Evolutionary conservation across 306 rosid genomes (phyloP), one percentile per base, ranked within the genome.

Genomic region (Erythrophleum fordii): DNA sequence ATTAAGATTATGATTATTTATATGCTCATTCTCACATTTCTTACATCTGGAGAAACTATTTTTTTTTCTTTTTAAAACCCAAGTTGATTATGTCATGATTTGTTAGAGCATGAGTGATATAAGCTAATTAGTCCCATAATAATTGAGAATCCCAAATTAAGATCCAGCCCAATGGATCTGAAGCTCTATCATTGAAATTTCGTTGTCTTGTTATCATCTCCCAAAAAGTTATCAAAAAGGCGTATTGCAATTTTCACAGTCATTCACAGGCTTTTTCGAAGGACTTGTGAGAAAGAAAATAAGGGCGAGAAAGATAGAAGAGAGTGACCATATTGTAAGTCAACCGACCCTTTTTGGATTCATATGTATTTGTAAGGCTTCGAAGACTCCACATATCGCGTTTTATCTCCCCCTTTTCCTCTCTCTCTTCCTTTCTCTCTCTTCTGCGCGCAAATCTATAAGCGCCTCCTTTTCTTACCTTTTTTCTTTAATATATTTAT

Each of bases 311-410:
- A 68, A 14, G 45, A n/a, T 6, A 58, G 59, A 69, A 28, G 42
- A 39, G 59, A 80, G 76, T 25, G 34, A 58, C 18, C 35, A 58
- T 25, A 8, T 76, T 25, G 81, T n/a, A 5, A 95, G 99, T 95
- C 99, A 95, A 95, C 99, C 92, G 11, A 44, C 60, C 89, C 92
- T 85, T 88, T 95, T 93, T 93, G 99, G 94, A 85, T 83, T 53
- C 73, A 23, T 78, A 76, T 89, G 89, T 75, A 83, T 89, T 90
- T 91, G 96, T 91, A 91, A 89, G 99, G 99, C 90, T 93, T 93
- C 91, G 85, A 82, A 74, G 81, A 85, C 62, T 95, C 99, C 98
- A 95, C 99, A 90, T 89, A 68, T 60, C 84, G 66, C 79, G 81
- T 80, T 91, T 89, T 90, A 90, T 91, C 93, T 83, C 48, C 79